Conservation (phyloP, 768 basidiomycete species). For the Gautieria morchelliformis region DNA sequence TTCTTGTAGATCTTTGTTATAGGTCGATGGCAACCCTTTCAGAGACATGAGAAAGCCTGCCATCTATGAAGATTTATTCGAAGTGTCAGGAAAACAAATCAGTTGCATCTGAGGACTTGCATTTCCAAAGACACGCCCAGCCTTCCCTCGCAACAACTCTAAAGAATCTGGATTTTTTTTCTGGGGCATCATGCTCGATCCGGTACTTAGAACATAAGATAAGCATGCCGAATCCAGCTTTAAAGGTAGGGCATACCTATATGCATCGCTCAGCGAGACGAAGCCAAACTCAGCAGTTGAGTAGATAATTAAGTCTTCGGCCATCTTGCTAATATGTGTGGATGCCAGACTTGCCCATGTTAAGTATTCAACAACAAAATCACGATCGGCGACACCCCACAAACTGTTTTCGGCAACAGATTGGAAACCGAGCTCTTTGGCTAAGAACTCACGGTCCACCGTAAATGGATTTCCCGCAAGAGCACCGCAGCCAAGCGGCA, state of each 20-base stretch:
- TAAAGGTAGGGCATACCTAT: constrained; percentile 52
- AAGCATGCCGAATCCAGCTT: constrained; percentile 7
- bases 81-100: constrained; percentile 3
- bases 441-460: constrained; percentile 89
- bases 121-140: constrained; percentile 89
- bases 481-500: constrained; percentile 90
- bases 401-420: constrained; percentile 92
- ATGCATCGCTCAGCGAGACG: constrained; percentile 91
- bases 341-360: constrained; percentile 93
- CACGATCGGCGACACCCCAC: constrained; percentile 93
- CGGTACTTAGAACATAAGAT: constrained; percentile 51
- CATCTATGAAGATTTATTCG: constrained; percentile 46
- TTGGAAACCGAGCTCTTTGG: constrained; percentile 79
- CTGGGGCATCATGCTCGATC: constrained; percentile 99
- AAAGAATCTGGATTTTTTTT: constrained; percentile 98
- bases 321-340: constrained; percentile 89
- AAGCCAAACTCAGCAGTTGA: constrained; percentile 98
- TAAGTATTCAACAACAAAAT: constrained; percentile 94
- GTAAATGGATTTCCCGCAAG: constrained; percentile 95
- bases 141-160: constrained; percentile 90
- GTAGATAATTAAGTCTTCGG: constrained; percentile 95
- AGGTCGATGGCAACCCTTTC: constrained; percentile 95
- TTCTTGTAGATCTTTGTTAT: constrained; percentile 99
- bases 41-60: constrained; percentile 95
- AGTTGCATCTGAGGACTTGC: constrained; percentile 30